Conservation (phyloP, 108 stramenopile genomes). For the Chaetoceros tenuissimus region DNA sequence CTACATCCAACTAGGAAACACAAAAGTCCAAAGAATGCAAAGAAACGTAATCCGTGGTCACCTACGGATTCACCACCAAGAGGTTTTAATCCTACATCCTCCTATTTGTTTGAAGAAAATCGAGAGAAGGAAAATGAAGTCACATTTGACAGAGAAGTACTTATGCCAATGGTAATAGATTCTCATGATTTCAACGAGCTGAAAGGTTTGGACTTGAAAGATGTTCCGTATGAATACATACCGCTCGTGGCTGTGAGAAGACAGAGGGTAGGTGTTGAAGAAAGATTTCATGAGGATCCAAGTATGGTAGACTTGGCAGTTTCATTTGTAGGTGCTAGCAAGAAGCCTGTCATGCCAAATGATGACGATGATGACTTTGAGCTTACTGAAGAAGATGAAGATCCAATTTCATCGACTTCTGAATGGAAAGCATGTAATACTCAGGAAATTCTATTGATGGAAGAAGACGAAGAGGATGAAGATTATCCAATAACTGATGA, state of each 20-base stretch:
- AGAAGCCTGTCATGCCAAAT: constrained; percentile 23
- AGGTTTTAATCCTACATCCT: background rate
- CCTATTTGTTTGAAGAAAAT: background rate
- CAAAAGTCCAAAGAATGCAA: background rate
- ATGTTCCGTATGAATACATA: constrained; percentile 28
- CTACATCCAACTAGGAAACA: too few relatives aligned
- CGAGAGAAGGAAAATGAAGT: background rate
- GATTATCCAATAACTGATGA: background rate
- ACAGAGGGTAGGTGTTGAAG: constrained; percentile 71
- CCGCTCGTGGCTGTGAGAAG: constrained; percentile 66
- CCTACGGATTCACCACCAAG: background rate
- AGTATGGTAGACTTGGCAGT: constrained; percentile 62
- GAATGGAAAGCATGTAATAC: background rate
- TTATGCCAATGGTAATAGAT: background rate
- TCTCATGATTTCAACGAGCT: too few relatives aligned
- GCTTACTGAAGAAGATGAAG: constrained; percentile 30
- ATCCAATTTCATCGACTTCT: background rate
- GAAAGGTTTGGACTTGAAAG: background rate
- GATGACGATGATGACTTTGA: constrained; percentile 26
- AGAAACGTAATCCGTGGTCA: background rate
- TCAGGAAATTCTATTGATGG: too few relatives aligned
- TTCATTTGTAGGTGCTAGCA: constrained; percentile 30
- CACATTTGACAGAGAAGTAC: background rate
- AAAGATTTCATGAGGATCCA: constrained; percentile 76
- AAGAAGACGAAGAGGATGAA: background rate